Evolutionary conservation across 768 basidiomycete species (phyloP), one percentile per base, ranked within the genome.

Genomic region (Coprinopsis marcescibilis): DNA sequence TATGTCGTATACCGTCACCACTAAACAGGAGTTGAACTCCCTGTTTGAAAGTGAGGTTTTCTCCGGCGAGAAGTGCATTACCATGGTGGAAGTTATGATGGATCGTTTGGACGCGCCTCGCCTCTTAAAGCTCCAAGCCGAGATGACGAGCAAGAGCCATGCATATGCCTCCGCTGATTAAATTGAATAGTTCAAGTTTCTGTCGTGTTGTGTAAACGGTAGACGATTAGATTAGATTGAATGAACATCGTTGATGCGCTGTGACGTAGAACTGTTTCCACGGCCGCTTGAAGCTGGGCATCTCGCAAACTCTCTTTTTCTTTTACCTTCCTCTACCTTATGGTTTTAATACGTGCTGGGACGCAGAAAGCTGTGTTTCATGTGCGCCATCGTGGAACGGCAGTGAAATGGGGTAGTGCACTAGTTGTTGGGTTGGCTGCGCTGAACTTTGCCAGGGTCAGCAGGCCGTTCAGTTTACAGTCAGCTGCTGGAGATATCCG

Each of bases 31-130:
- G 61, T 70, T 96, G 7, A 73, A 79, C 24, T 63, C 62, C 2
- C 72, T 98, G 12, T 73, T 98, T 48, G 71, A 79, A 3, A 72
- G 86, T 58, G 48, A 65, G 2, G 59, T 66, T 6, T 94, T 96
- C 57, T 75, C 70, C 2, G 68, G 56, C 17, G 80, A 85, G 2
- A 70, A 80, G 45, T 77, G 76, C 63, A 81, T 88, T 42, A 86
- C 89, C 57, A 66, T 92, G 26, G 83, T 92, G 13, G 90, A 93
- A 64, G 76, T 93, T 7, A 63, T 82, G 49, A 89, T 93, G 85
- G 76, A 70, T 20, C 73, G 71, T 51, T 63, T 73, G 21, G 90
- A 93, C 60, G 85, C 86, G 0, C 90, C 90, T 3, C 64, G 70
- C 27, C 73, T 77, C 27, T 66, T 90, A 51, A 67, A 73, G 56